Conservation (phyloP, 345 rosid species). For the Eucalyptus dawsonii region DNA sequence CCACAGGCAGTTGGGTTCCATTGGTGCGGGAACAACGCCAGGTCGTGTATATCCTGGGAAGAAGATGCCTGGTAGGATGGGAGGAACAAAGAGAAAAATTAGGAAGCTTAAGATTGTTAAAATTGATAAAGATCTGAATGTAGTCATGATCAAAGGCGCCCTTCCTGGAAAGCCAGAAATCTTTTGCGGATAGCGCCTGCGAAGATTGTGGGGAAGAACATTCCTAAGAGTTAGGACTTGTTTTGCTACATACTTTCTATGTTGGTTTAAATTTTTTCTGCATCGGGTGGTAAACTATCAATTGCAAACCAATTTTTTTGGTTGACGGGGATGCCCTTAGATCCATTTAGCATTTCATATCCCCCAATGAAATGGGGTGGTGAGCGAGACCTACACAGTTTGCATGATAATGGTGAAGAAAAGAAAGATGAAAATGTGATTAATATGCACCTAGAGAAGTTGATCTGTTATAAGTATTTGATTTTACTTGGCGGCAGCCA, state of each 20-base stretch:
- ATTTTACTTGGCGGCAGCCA: neutral
- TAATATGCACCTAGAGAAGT: neutral
- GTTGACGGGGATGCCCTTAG: neutral
- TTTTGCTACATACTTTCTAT: neutral
- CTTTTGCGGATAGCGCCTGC: constrained; percentile 80
- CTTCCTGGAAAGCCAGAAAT: constrained; percentile 89
- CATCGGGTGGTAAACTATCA: neutral
- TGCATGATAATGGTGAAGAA: neutral
- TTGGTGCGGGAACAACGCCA: constrained; percentile 95
- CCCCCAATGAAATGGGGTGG: neutral
- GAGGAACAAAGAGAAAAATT: constrained; percentile 72
- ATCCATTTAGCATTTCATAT: neutral
- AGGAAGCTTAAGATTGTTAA: constrained; percentile 80
- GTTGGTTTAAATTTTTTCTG: neutral
- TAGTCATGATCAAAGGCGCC: constrained; percentile 81
- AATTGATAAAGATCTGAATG: constrained; percentile 66
- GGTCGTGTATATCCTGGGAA: constrained; percentile 89
- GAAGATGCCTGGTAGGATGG: constrained; percentile 99
- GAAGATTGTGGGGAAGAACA: constrained; percentile 85
- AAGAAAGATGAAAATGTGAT: neutral
- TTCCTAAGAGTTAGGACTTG: constrained; percentile 57
- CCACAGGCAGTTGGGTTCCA: constrained; percentile 81
- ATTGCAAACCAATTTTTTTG: neutral
- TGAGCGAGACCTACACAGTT: neutral
- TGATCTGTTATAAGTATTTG: no score